Evolutionary conservation across 352 stramenopile genomes (phyloP).

Genomic region (Pythium apleroticum): DNA sequence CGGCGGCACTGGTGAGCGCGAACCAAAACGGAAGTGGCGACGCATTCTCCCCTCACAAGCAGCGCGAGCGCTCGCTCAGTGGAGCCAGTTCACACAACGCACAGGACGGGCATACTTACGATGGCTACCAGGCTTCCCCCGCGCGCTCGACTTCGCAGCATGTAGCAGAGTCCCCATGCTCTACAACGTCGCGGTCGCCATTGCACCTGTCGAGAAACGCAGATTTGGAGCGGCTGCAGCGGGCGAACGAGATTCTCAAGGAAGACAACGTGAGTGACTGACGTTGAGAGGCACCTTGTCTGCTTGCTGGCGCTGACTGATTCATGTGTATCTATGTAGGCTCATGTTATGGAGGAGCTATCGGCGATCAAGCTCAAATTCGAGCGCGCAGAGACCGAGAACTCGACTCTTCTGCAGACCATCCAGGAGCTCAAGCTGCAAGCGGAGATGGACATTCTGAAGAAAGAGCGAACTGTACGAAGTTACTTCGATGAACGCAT

Average conservation of each 20-base stretch:
- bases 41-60: neutral
- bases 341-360: conserved; percentile 42
- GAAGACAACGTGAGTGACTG: conserved; percentile 51
- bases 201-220: conserved; percentile 52
- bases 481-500: conserved; percentile 55
- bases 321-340: conserved; percentile 24
- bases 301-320: neutral
- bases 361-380: conserved; percentile 25
- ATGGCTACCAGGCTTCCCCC: neutral
- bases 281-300: neutral
- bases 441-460: conserved; percentile 47
- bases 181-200: conserved; percentile 23
- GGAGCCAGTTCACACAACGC: conserved; percentile 2
- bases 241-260: conserved; percentile 60
- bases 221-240: conserved; percentile 40
- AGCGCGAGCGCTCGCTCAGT: neutral
- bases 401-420: conserved; percentile 29
- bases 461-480: conserved; percentile 54
- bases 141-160: conserved; percentile 1
- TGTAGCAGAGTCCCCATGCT: conserved; percentile 5
- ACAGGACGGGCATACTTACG: conserved; percentile 1
- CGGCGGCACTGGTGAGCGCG: conserved; percentile 13
- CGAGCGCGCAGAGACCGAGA: conserved; percentile 31
- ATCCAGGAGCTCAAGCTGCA: conserved; percentile 45
- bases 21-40: neutral